phyloP scores from a whole-genome alignment of 306 rosid genomes.

The Cicer arietinum region DNA sequence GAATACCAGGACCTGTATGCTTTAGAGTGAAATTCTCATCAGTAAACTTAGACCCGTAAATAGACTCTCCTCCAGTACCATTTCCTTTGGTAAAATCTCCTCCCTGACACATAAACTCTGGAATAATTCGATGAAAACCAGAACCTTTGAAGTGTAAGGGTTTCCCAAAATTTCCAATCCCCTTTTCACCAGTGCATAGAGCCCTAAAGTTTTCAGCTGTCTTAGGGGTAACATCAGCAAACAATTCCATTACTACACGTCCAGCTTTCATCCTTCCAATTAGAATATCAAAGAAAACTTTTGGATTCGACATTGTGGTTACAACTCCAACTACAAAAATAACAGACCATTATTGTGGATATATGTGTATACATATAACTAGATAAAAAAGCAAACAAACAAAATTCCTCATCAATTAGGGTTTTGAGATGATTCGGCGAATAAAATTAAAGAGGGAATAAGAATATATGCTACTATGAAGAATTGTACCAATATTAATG shows the following conservation, averaged over 20 bases:
- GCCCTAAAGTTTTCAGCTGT: conserved; percentile 93
- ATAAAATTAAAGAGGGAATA: neutral
- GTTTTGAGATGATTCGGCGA: neutral
- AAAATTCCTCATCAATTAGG: no score
- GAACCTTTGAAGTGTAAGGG: conserved; percentile 78
- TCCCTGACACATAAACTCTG: conserved; percentile 84
- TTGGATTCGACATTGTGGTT: conserved; percentile 69
- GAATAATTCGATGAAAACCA: conserved; percentile 78
- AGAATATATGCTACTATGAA: conserved; percentile 48
- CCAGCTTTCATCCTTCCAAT: conserved; percentile 84
- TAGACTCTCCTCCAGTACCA: conserved; percentile 94
- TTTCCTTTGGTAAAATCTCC: conserved; percentile 85
- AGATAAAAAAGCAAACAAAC: no score
- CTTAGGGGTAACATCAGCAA: conserved; percentile 74
- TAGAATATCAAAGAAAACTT: conserved; percentile 81
- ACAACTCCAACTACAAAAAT: neutral
- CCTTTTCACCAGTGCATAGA: conserved; percentile 84
- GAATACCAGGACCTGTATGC: conserved; percentile 80
- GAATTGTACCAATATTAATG: conserved; percentile 11
- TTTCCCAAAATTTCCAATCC: conserved; percentile 73
- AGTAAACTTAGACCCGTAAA: conserved; percentile 66
- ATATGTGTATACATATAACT: no score
- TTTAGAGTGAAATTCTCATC: conserved; percentile 82
- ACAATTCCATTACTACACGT: conserved; percentile 75
- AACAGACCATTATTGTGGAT: no score